These are phyloP conservation scores for Hygrophila difformis DNA, from an alignment of 257 asterid species.

Conservation along the genomic window DNA sequence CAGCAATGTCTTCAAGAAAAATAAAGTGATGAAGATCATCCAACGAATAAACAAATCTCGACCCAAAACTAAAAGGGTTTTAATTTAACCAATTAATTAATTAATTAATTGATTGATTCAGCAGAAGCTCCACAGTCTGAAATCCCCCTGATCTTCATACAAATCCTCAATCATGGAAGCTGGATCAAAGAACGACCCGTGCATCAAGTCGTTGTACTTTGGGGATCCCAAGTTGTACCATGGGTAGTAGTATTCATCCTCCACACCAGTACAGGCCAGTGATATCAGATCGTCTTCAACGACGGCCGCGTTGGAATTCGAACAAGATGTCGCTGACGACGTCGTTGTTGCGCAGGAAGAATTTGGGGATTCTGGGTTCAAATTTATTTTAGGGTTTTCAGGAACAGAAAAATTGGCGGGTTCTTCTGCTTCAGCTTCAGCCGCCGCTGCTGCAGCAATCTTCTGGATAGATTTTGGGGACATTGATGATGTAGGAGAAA, in stretches of 20 bases:
- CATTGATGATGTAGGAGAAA: slow-evolving; percentile 12
- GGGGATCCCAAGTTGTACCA: slow-evolving; percentile 79
- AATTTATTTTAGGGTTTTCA: too few relatives aligned
- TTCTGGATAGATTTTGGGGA: slow-evolving; percentile 79
- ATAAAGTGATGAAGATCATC: too few relatives aligned
- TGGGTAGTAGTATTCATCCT: background rate
- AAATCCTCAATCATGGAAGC: slow-evolving; percentile 29
- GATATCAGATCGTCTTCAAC: slow-evolving; percentile 26
- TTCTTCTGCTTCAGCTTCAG: background rate
- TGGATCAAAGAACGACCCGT: slow-evolving; percentile 57
- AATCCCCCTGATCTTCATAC: slow-evolving; percentile 32
- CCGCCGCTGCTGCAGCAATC: slow-evolving; percentile 44
- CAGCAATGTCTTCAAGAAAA: slow-evolving; percentile 41
- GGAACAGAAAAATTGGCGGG: too few relatives aligned
- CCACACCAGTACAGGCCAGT: too few relatives aligned
- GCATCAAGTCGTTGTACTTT: slow-evolving; percentile 50
- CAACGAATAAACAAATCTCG: slow-evolving; percentile 31
- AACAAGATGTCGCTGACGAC: slow-evolving; percentile 16
- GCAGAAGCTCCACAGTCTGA: slow-evolving; percentile 75
- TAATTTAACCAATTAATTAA: too few relatives aligned
- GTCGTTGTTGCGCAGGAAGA: background rate
- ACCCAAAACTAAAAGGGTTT: slow-evolving; percentile 10
- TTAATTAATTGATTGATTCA: slow-evolving; percentile 17
- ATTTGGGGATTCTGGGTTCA: background rate
- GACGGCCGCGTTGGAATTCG: too few relatives aligned